phyloP scores from a whole-genome alignment of 1,284 basidiomycete genomes.

The Cutaneotrichosporon cavernicola region DNA sequence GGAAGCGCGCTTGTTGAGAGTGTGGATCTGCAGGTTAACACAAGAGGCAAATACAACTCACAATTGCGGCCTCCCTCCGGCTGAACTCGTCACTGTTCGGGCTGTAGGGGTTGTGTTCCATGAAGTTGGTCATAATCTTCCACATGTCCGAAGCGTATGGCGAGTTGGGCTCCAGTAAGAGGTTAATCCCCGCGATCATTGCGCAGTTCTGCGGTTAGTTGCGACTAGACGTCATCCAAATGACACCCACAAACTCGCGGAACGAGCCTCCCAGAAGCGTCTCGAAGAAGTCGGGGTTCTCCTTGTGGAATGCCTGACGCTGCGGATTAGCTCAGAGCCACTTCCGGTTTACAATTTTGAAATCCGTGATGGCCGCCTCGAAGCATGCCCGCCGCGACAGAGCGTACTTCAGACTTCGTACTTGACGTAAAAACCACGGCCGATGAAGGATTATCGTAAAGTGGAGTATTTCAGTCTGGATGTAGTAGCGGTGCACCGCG shows the following conservation, averaged over 20 bases:
- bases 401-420: conserved; percentile 37
- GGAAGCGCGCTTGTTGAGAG: conserved; percentile 37
- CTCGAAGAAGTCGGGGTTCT: conserved; percentile 48
- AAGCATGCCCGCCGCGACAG: conserved; percentile 45
- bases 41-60: conserved; percentile 21
- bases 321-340: conserved; percentile 16
- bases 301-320: conserved; percentile 44
- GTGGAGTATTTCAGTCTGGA: conserved; percentile 51
- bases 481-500: conserved; percentile 48
- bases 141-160: conserved; percentile 43
- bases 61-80: conserved; percentile 47
- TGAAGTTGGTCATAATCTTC: conserved; percentile 41
- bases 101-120: conserved; percentile 41
- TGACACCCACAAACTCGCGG: conserved; percentile 47
- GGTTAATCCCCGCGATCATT: conserved; percentile 50
- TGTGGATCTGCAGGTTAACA: conserved; percentile 34
- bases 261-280: conserved; percentile 45
- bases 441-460: conserved; percentile 51
- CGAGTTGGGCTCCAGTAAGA: conserved; percentile 42
- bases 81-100: conserved; percentile 43
- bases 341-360: conserved; percentile 35
- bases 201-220: conserved; percentile 41
- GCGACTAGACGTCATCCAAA: conserved; percentile 8
- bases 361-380: conserved; percentile 46
- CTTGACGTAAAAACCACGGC: conserved; percentile 48